Base-by-base conservation (phyloP, 1,139 yeast species). In the Trichomonascaceae sp. region DNA sequence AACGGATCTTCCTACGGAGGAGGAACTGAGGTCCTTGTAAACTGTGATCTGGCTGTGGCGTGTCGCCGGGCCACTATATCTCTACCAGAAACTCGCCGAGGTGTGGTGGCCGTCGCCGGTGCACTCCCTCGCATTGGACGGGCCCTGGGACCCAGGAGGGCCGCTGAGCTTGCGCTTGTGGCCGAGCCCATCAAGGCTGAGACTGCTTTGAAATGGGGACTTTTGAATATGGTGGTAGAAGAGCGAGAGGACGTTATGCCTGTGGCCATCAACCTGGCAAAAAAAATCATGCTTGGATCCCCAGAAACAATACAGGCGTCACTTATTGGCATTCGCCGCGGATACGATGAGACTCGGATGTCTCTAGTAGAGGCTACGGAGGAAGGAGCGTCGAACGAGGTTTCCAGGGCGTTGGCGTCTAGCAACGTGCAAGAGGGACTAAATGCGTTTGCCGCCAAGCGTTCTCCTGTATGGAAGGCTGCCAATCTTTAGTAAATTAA, bases 1-100 rank as follows among this genome's bases (percentile, higher is more conserved):
- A 53, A 53, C 32, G 58, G 58, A 6, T 27, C 52, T 4, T 41
- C 56, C 4, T 49, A 42, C 27, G 58, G 58, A 13, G 58, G 58
- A 4, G 58, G 58, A 13, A 51, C 56, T 27, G 58, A 54, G 39
- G 44, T 51, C 5, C 42, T 51, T 9, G 40, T 52, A 35, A 54
- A 54, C 34, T 52, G 56, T 28, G 58, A 54, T 32, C 35, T 54
- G 31, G 57, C 54, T 3, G 52, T 54, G 6, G 57, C 56, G 2
- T 41, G 43, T 4, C 33, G 39, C 15, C 30, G 42, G 1, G 56
- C 57, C 4, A 44, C 47, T 3, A 40, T 54, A 26, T 36, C 47
- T 1, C 40, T 54, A 16, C 58, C 58, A 5, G 58, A 54, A 35
- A 53, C 48, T 15, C 45, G 54, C n/a, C 40, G 54, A 4, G 56